Evolutionary conservation across 768 basidiomycete genomes (phyloP), one percentile per base, ranked within the genome.

Genomic region (Podaxis rugospora): DNA sequence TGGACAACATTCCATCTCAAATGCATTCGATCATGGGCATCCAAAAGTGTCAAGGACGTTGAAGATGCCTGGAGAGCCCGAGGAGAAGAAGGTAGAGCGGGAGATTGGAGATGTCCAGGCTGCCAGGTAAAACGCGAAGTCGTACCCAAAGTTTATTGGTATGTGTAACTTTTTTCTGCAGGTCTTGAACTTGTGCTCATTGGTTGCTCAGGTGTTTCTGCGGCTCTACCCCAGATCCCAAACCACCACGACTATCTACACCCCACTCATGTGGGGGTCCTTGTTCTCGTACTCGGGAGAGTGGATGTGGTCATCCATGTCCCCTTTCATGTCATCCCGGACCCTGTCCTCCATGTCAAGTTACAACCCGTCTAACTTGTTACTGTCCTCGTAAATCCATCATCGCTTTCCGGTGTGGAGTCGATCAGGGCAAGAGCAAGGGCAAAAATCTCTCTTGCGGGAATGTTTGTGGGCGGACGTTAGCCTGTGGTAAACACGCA

Each of bases 81-180:
- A 53, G 90, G 90, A 6, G 87, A 90, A 66, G 62, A 64, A 14
- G 78, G 83, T 10, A 77, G 80, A 57, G 76, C 75, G 13, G 93
- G 89, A 0, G 87, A 92, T 68, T 98, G 96, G 96, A 80, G 89
- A 55, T 98, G 96, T 72, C 96, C 96, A 0, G 93, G 92, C 0
- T 98, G 96, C 76, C 94, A 95, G 67, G 84, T 86, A 1, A 87
- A 86, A 60, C 78, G 95, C n/a, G 80, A 80, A 51, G 73, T 72
- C 1, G 83, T 89, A 1, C 91, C 92, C 0, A 78, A 76, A 2
- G 77, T 78, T 2, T 93, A 93, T 68, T 80, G 80, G 88, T 90
- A 67, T 35, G 82, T 75, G n/a, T 28, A 51, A 1, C 9, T 37
- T 51, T 16, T 36, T 21, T 49, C 44, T 23, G 5, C 4, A 1